Base-by-base conservation (phyloP, 441 rosid species). In the Populus hybrid region DNA sequence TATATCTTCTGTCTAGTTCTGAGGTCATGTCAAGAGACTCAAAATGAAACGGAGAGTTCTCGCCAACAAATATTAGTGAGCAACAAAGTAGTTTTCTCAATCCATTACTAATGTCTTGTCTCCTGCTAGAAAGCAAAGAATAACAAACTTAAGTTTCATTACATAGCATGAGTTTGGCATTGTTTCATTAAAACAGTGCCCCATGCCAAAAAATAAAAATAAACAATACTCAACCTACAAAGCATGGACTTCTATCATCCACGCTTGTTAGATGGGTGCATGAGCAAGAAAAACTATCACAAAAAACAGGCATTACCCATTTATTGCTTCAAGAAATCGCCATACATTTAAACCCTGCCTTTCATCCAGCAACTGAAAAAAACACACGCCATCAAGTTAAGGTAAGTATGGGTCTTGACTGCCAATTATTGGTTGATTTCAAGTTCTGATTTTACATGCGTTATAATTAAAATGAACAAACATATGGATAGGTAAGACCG, bases 291-390 rank as follows among this genome's bases (percentile, higher is more conserved):
- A 26, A 73, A 78, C 50, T 28, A 32, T 73, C 50, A 68, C 35
- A 40, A 70, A 28, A 67, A 69, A 74, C 57, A 63, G 66, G 69
- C 72, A 64, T 76, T 93, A 92, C 99, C 89, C 84, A 42, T 90
- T 94, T 71, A 94, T 88, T 80, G 98, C 99, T 80, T 95, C 94
- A 32, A 95, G 97, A 84, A 85, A 92, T 72, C 85, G 88, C 89
- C 91, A 88, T 23, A 95, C 90, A 10, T 89, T 92, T 78, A 80
- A 64, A 79, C 97, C 87, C 79, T 91, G 95, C 85, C 95, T 91
- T 84, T 94, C 99, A 72, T 89, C 89, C 71, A 95, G 91, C 69
- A 89, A 83, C 99, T 95, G 89, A 76, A 83, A 67, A 73, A 72
- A 80, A 72, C 59, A 78, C 65, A 74, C 23, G 38, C 28, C 36